Base-by-base conservation (phyloP, 2,329 filamentous ascomycete species). In the Ilyonectria mors-panacis region DNA sequence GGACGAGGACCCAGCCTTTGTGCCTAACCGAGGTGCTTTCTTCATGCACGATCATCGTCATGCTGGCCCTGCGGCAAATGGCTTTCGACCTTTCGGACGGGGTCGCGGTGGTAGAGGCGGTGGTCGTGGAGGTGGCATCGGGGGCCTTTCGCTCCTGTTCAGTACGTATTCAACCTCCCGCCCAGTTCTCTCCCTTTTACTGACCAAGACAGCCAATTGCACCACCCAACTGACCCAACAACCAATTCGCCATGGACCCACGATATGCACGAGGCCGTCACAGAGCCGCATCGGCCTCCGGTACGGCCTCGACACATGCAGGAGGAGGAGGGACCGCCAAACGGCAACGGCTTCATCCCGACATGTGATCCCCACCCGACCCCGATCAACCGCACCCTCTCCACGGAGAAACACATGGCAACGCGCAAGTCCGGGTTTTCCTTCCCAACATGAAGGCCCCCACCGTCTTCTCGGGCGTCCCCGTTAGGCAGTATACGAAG, bases 11-110 rank as follows among this genome's bases (percentile, higher is more conserved):
- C 95, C 95, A 39, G 91, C 95, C 12, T 97, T 97, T 82, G 95
- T 98, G 62, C 95, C 96, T 60, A 98, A 97, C 77, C 88, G 95
- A 72, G 96, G 96, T 66, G 92, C 93, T 69, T 98, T 98, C 85
- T 98, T 98, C 84, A 94, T 98, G 89, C 95, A 98, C 81, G 96
- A 98, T 79, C 94, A 96, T 77, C 89, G 94, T 69, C 91, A 94
- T 74, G 89, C 92, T 63, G 92, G 92, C n/a, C 88, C 91, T 50
- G 89, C 91, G 71, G 88, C 91, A 59, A 95, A 95, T 81, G 92
- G 92, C 59, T 94, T 95, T 81, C 87, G 93, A 64, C 89, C 91
- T 13, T 92, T 91, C 79, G 88, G 88, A 35, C 87, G 91, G 80
- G 91, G 89, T 71, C 85, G 89, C 71, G 85, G 89, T 80, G 93